Evolutionary conservation across 2,329 filamentous ascomycete genomes (phyloP).

Genomic region (Cercospora zeina): DNA sequence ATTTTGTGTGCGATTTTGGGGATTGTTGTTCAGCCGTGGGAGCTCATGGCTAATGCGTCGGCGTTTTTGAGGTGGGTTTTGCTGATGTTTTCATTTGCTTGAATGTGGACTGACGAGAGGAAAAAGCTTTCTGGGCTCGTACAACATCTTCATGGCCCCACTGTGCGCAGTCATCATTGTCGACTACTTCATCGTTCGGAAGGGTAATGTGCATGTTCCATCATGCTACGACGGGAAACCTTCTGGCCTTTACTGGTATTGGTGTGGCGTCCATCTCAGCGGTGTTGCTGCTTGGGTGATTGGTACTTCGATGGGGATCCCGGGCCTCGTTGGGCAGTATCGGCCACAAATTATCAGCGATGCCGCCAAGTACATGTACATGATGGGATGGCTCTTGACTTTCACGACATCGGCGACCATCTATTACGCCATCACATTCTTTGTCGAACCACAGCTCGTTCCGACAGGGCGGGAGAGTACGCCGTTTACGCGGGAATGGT

Average conservation of each 20-base stretch:
- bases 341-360: constrained; percentile 28
- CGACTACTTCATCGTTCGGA: constrained; percentile 45
- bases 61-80: constrained; percentile 53
- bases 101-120: background rate
- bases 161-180: constrained; percentile 44
- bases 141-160: constrained; percentile 47
- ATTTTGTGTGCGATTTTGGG: constrained; percentile 44
- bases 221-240: constrained; percentile 48
- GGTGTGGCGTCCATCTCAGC: constrained; percentile 57
- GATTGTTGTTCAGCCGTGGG: constrained; percentile 63
- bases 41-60: constrained; percentile 59
- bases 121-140: constrained; percentile 49
- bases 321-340: constrained; percentile 52
- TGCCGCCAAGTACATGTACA: constrained; percentile 41
- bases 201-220: constrained; percentile 47
- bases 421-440: constrained; percentile 44
- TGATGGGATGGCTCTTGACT: constrained; percentile 65
- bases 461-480: constrained; percentile 1
- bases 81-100: background rate
- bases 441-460: background rate
- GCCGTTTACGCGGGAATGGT: background rate
- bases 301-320: constrained; percentile 58
- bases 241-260: constrained; percentile 53
- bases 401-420: constrained; percentile 58
- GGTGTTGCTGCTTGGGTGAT: constrained; percentile 58